Base-by-base conservation (phyloP, 768 basidiomycete species). In the Phanerochaete sordida region DNA sequence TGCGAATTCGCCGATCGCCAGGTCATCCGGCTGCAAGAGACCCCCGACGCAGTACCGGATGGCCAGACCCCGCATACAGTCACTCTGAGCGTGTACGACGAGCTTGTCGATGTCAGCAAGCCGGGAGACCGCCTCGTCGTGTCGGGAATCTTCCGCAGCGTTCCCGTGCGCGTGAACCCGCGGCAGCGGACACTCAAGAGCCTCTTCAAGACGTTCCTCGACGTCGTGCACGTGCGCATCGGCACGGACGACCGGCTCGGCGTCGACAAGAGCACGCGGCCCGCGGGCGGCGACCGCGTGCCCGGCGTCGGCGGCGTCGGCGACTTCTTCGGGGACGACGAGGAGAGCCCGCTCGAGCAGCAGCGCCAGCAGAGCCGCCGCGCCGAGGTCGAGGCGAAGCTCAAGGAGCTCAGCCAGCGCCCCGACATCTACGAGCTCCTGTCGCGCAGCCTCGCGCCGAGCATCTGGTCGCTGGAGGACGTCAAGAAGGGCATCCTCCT, bases 31-130 rank as follows among this genome's bases (percentile, higher is more conserved):
- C 77, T 99, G 9, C 97, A 99, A 71, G 97, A 99, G 73, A 98
- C 96, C 0, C 96, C 96, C 0, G 97, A 99, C 68, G 93, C 90
- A 9, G 96, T 99, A 0, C 96, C 96, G 4, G 96, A 98, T 72
- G 97, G 97, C 2, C 96, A 98, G 72, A 98, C 97, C 0, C 97
- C 97, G 0, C 95, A 98, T 66, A 98, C 96, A 0, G 95, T 99
- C 56, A 95, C 93, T 0, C 76, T 98, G 57, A 95, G 95, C 72
- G 92, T 93, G n/a, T 98, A 99, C 69, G 96, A 99, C 69, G 97
- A 99, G 70, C 84, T 99, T 3, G 96, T 98, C 37, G 97, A 98
- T 68, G 82, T 95, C n/a, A 74, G 90, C 44, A 98, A 98, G 73
- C 97, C 97, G 1, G 97, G 97, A 68, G 97, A 98, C 72, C 81